phyloP scores from a whole-genome alignment of 1,284 basidiomycete species.

The Ustilago cynodontis region DNA sequence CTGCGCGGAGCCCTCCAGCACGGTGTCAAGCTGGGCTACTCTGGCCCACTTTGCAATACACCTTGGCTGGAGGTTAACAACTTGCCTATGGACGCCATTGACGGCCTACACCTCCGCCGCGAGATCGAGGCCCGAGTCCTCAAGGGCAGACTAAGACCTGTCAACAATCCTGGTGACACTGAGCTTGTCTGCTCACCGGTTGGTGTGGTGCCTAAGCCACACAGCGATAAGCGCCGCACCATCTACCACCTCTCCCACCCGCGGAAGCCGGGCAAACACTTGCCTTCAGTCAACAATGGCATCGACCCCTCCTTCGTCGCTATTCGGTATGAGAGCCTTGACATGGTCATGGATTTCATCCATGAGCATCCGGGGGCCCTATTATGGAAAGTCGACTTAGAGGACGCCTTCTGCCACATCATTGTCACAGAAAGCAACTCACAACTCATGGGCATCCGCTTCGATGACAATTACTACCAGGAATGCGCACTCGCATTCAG shows the following conservation, averaged over 20 bases:
- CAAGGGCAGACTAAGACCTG: neutral
- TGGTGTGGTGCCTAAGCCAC: neutral
- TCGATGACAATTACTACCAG: too few relatives aligned
- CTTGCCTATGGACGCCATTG: neutral
- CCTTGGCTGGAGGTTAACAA: neutral
- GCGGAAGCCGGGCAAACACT: neutral
- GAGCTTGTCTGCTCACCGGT: neutral
- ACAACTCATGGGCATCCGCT: too few relatives aligned
- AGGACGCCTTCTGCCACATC: too few relatives aligned
- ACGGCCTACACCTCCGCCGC: neutral
- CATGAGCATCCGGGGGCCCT: too few relatives aligned
- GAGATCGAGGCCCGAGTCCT: neutral
- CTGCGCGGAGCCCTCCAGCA: neutral
- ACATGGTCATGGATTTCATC: neutral
- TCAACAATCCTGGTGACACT: neutral
- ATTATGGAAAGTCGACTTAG: too few relatives aligned
- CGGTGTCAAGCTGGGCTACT: neutral
- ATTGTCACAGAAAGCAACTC: too few relatives aligned
- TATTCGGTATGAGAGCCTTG: neutral
- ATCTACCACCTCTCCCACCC: slow-evolving; percentile 6
- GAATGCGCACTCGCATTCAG: too few relatives aligned
- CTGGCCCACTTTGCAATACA: neutral
- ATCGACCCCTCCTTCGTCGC: neutral
- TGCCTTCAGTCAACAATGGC: neutral
- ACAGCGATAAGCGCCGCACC: neutral